Evolutionary conservation across 1,284 basidiomycete genomes (phyloP).

Genomic region (Schizopora paradoxa): DNA sequence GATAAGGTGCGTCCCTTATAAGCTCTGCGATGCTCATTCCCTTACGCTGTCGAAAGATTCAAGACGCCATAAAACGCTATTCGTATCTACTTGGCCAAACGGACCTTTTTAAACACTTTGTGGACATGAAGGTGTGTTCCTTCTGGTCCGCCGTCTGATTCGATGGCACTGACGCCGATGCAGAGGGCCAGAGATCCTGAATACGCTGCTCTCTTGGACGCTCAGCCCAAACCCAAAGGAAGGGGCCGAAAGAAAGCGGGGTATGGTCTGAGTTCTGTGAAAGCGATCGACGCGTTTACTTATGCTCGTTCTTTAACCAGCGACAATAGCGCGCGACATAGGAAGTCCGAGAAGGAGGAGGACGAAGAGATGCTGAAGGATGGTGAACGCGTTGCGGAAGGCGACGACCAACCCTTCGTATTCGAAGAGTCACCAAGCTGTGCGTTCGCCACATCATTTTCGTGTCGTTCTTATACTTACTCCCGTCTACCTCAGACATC

Average conservation of each 20-base stretch:
- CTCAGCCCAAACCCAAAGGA: conserved; percentile 75
- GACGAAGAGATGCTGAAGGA: conserved; percentile 93
- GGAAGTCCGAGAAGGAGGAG: conserved; percentile 97
- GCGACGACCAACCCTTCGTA: conserved; percentile 82
- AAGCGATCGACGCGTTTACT: conserved; percentile 8
- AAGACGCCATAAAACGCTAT: conserved; percentile 94
- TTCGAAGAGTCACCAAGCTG: conserved; percentile 91
- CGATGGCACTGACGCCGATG: conserved; percentile 6
- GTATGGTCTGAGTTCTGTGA: conserved; percentile 39
- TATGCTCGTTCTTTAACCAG: conserved; percentile 29
- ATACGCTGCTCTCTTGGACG: conserved; percentile 86
- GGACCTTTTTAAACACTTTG: conserved; percentile 93
- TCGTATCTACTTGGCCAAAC: conserved; percentile 94
- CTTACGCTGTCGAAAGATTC: conserved; percentile 45
- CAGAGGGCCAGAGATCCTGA: conserved; percentile 89
- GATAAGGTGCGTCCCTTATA: conserved; percentile 52
- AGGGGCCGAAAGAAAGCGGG: conserved; percentile 74
- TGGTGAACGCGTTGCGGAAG: conserved; percentile 72
- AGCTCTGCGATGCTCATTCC: neutral
- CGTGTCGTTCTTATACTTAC: neutral
- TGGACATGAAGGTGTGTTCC: conserved; percentile 78
- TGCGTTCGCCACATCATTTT: conserved; percentile 34
- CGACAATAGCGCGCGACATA: conserved; percentile 75
- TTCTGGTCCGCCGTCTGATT: neutral
- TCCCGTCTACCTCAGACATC: conserved; percentile 53